Evolutionary conservation across 2,329 filamentous ascomycete genomes (phyloP), one percentile per base, ranked within the genome.

Genomic region (Gnomoniopsis smithogilvyi): DNA sequence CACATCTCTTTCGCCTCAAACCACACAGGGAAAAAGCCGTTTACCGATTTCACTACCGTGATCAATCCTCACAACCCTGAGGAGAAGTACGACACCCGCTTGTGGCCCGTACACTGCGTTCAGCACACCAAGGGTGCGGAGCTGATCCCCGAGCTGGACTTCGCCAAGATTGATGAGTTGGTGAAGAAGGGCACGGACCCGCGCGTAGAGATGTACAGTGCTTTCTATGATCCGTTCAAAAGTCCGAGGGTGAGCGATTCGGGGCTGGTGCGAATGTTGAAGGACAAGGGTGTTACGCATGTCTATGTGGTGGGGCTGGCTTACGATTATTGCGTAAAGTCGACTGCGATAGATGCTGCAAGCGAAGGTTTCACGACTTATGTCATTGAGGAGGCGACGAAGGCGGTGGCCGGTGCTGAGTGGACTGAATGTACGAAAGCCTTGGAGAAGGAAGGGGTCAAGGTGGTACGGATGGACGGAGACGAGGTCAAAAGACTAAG

Each of bases 61-160:
- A 69, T 70, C 55, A 91, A 93, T 73, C 90, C 90, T 1, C 65
- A 74, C 64, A 85, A 91, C 73, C 72, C 83, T 4, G 67, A 77
- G 10, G 85, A 90, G 70, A 80, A 76, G 24, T 88, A 92, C 75
- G 73, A 77, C 45, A 87, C 88, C 56, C 80, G 85, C 43, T 81
- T 99, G 11, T 99, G 95, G 95, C 95, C 95, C 0, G 84, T 85
- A 22, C 95, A 99, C 76, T 98, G 95, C 75, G 82, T 98, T 10
- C 88, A 91, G 68, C 79, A 79, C 48, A 91, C 90, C 0, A 72
- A 78, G 1, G 95, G 95, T 12, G 87, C 90, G 0, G 81, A 85
- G 52, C 78, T 98, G 22, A 80, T 95, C 7, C 82, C 87, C 0
- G 92, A 92, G 69, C 80, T 98, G 1, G 77, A 91, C 56, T 70